These are phyloP conservation scores for Geotrichum carabidarum DNA, from an alignment of 1,139 yeast genomes.

Conservation along the genomic window DNA sequence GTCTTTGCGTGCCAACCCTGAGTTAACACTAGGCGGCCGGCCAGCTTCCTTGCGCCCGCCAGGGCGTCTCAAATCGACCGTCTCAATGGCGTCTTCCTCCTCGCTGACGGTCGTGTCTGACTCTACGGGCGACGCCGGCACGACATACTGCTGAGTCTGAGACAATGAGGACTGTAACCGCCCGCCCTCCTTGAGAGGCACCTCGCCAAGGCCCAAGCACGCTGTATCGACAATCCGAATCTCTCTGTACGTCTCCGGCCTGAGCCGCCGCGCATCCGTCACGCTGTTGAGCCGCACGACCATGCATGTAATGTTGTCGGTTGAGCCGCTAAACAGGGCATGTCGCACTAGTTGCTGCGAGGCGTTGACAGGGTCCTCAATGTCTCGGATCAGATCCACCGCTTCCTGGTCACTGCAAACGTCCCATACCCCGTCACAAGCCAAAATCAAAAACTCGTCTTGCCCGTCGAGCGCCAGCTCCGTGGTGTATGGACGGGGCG, in stretches of 20 bases:
- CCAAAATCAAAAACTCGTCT: conserved; percentile 73
- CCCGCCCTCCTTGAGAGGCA: background rate
- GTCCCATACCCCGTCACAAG: conserved; percentile 95
- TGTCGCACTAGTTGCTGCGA: conserved; percentile 60
- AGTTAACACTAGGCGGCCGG: conserved; percentile 4
- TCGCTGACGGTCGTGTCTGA: background rate
- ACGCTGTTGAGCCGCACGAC: conserved; percentile 43
- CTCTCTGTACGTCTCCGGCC: background rate
- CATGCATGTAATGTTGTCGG: conserved; percentile 84
- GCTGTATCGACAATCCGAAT: background rate
- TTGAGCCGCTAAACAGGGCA: conserved; percentile 67
- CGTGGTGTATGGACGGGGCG: conserved; percentile 74
- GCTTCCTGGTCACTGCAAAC: conserved; percentile 75
- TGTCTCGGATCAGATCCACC: conserved; percentile 54
- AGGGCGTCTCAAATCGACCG: background rate
- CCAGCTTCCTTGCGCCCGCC: background rate
- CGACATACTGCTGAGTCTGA: background rate
- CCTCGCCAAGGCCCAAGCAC: background rate
- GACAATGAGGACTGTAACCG: background rate
- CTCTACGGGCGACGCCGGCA: background rate
- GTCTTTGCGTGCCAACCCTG: background rate
- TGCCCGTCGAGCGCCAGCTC: conserved; percentile 32
- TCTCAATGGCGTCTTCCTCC: background rate
- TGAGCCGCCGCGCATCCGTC: background rate
- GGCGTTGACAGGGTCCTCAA: conserved; percentile 54